phyloP scores from a whole-genome alignment of 2,329 filamentous ascomycete species.

The Verticillium tricorpus region DNA sequence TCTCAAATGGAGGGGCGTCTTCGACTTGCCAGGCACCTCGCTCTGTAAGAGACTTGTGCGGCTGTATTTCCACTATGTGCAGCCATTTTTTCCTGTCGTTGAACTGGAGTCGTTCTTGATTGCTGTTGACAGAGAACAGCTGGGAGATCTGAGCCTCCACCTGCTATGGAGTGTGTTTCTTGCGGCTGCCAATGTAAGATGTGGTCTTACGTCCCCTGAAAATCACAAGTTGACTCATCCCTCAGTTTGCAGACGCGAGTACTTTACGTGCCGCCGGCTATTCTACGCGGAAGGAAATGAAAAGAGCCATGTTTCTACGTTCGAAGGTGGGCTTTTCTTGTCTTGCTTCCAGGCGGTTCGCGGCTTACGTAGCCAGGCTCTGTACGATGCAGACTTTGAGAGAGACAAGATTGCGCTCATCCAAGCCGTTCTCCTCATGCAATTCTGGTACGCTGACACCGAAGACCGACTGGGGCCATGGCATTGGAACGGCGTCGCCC shows the following conservation, averaged over 20 bases:
- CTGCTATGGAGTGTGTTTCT: slow-evolving; percentile 25
- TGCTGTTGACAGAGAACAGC: slow-evolving; percentile 4
- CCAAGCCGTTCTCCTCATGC: slow-evolving; percentile 34
- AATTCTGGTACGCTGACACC: slow-evolving; percentile 34
- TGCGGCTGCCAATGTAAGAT: slow-evolving; percentile 24
- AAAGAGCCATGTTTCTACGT: slow-evolving; percentile 28
- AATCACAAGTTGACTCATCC: not conserved
- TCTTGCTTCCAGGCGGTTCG: not conserved
- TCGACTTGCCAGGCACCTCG: slow-evolving; percentile 10
- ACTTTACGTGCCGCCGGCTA: slow-evolving; percentile 1
- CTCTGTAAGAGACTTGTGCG: slow-evolving; percentile 13
- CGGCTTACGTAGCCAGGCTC: slow-evolving; percentile 7
- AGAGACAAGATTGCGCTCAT: slow-evolving; percentile 33
- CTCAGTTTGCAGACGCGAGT: not conserved
- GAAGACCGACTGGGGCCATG: slow-evolving; percentile 36
- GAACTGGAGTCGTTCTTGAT: slow-evolving; percentile 15
- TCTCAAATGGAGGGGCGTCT: slow-evolving; percentile 11
- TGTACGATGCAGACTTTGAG: slow-evolving; percentile 29
- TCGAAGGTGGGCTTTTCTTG: slow-evolving; percentile 23
- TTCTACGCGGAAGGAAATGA: slow-evolving; percentile 25
- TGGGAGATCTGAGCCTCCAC: slow-evolving; percentile 12
- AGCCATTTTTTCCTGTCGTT: slow-evolving; percentile 18
- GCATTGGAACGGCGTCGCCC: slow-evolving; percentile 41
- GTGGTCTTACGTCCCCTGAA: not conserved
- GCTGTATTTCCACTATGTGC: slow-evolving; percentile 19